A percentile compares a stretch with the other conserved stretches of the same genome.
Conservation (phyloP, 768 basidiomycete genomes). For the Naganishia kalamii region DNA sequence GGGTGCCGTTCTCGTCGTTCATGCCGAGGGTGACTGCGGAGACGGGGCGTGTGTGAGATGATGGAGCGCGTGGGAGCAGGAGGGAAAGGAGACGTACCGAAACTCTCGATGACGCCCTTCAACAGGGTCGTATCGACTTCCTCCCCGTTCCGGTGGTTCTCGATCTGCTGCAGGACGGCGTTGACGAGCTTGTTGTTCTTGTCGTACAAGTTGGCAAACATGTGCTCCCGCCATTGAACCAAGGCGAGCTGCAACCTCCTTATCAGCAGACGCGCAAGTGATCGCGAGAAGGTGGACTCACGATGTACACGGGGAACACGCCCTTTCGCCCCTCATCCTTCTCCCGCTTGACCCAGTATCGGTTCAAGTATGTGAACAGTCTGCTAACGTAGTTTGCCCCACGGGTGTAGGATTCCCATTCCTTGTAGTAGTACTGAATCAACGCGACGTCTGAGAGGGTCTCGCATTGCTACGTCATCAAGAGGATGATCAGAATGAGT, state of each 20-base stretch:
- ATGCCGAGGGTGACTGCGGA: slow-evolving; percentile 74
- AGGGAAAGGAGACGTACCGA: slow-evolving; percentile 50
- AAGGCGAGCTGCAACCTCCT: slow-evolving; percentile 81
- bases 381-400: slow-evolving; percentile 97
- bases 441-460: slow-evolving; percentile 76
- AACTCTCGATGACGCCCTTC: slow-evolving; percentile 90
- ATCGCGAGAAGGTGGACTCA: too few species aligned
- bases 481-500: not conserved
- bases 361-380: slow-evolving; percentile 93
- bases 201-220: slow-evolving; percentile 70
- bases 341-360: slow-evolving; percentile 98
- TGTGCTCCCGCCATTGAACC: slow-evolving; percentile 88
- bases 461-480: slow-evolving; percentile 61
- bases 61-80: too few species aligned
- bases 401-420: slow-evolving; percentile 95
- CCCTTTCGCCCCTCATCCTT: slow-evolving; percentile 92
- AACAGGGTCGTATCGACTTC: slow-evolving; percentile 85
- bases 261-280: too few species aligned
- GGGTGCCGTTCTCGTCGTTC: slow-evolving; percentile 64
- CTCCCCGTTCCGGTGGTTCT: slow-evolving; percentile 88
- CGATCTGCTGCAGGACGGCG: slow-evolving; percentile 81
- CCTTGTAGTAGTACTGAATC: slow-evolving; percentile 78
- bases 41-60: too few species aligned
- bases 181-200: slow-evolving; percentile 74
- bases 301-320: slow-evolving; percentile 93